Percentiles rank a stretch among this genome's conserved stretches.
Evolutionary conservation across 2,329 filamentous ascomycete genomes (phyloP).

Genomic region (Ramichloridium luteum): DNA sequence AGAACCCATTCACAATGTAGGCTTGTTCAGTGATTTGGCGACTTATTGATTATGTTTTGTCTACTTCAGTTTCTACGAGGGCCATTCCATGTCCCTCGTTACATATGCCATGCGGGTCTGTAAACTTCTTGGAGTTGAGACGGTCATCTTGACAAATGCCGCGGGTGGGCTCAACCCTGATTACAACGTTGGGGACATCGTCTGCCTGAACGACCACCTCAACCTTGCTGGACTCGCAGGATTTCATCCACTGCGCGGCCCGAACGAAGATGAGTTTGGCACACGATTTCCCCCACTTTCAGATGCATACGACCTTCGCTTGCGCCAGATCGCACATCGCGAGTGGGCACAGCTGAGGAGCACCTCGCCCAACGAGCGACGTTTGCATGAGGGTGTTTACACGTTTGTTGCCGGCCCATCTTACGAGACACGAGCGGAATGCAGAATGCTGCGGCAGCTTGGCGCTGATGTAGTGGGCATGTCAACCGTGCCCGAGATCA

Average conservation of each 20-base stretch:
- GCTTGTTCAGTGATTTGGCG: constrained; percentile 1
- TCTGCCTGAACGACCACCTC: constrained; percentile 54
- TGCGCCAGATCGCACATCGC: constrained; percentile 45
- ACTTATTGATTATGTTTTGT: constrained; percentile 10
- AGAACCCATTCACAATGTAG: constrained; percentile 9
- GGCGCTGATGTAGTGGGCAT: constrained; percentile 60
- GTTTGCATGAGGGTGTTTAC: constrained; percentile 53
- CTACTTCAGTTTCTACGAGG: constrained; percentile 50
- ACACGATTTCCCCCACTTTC: constrained; percentile 51
- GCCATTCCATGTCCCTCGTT: constrained; percentile 49
- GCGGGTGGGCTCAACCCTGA: constrained; percentile 53
- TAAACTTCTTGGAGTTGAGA: constrained; percentile 48
- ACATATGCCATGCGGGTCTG: constrained; percentile 55
- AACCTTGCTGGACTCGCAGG: constrained; percentile 52
- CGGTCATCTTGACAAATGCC: constrained; percentile 54
- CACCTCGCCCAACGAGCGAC: constrained; percentile 33
- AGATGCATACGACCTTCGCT: constrained; percentile 52
- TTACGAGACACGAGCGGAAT: constrained; percentile 55
- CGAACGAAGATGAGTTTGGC: constrained; percentile 51
- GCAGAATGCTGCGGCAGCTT: constrained; percentile 46
- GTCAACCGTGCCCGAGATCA: constrained; percentile 57
- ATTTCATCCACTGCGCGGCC: constrained; percentile 48
- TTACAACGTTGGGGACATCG: constrained; percentile 53
- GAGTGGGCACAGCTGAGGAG: constrained; percentile 42
- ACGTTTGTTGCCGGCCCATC: constrained; percentile 52